Base-by-base conservation (phyloP, 192 early-diverging fungal genomes). In the Gryganskiella cystojenkinii region DNA sequence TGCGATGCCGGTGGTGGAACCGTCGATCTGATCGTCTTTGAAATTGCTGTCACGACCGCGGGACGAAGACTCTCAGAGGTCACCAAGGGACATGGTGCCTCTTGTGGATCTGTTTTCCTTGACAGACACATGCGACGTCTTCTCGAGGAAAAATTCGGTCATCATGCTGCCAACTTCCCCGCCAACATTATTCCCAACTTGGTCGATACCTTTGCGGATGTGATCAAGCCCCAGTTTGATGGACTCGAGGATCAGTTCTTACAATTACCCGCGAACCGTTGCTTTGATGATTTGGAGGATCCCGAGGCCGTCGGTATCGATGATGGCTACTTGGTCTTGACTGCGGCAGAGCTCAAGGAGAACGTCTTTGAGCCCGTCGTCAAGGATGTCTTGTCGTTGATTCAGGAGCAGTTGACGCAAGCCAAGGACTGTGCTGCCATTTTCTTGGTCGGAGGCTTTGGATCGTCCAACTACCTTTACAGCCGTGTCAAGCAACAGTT, bases 371-470 rank as follows among this genome's bases (percentile, higher is more conserved):
- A 81, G 35, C 83, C 83, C 0, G 74, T 84, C 0, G 22, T 81
- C 14, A 60, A 72, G 11, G 34, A 56, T 22, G 76, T 86, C 13
- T 30, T 82, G 6, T 40, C 52, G 13, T 35, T 86, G 20, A 82
- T 86, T 27, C 33, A 75, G 27, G 30, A 70, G 13, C 85, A 86
- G 59, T 54, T 86, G 24, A 49, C 42, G 3, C 65, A 64, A 42
- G 43, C 64, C 10, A 54, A 67, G 15, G 37, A 47, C n/a, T 57
- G 81, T 22, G 52, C 73, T 27, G 72, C 81, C 14, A 79, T 82
- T 15, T 86, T 86, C 71, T 28, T 86, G 43, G 85, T 86, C 5
- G 85, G 85, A 17, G 85, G 85, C 17, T 84, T 84, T 57, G 83
- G 83, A 30, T 69, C 80, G 24, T 84, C 83, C 3, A 52, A 56